These are phyloP conservation scores for Heliamphora pulchella DNA, from an alignment of 179 eudicot genomes.

Conservation along the genomic window DNA sequence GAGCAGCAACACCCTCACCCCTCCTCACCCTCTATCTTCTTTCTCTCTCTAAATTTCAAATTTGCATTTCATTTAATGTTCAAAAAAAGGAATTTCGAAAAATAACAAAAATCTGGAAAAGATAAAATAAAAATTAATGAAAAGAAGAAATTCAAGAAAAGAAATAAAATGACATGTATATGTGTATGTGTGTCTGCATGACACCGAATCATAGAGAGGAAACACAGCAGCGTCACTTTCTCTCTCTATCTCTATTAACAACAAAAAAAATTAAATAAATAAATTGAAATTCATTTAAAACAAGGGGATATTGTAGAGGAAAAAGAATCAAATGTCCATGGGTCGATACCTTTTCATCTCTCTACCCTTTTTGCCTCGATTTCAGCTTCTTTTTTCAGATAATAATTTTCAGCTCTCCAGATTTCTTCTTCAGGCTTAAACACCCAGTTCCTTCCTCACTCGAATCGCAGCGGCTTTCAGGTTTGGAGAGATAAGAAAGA, in stretches of 20 bases:
- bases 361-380: conserved; percentile 9
- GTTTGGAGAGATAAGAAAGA: neutral
- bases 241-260: neutral
- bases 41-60: neutral
- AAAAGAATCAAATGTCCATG: conserved; percentile 11
- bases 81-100: conserved; percentile 10
- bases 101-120: neutral
- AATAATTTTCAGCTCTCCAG: neutral
- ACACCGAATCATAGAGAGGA: conserved; percentile 20
- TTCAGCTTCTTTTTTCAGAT: conserved; percentile 17
- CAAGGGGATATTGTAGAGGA: conserved; percentile 11
- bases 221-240: conserved; percentile 11
- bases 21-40: neutral
- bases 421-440: conserved; percentile 6
- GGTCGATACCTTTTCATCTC: neutral
- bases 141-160: neutral
- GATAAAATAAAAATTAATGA: neutral
- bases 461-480: conserved; percentile 1
- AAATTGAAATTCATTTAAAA: neutral
- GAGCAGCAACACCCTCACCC: neutral
- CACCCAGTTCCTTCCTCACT: neutral
- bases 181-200: conserved; percentile 18
- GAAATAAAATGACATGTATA: neutral
- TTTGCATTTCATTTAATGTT: conserved; percentile 8
- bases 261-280: too few species aligned